phyloP scores from a whole-genome alignment of 371 early-diverging fungal species.

The Gilbertella persicaria region DNA sequence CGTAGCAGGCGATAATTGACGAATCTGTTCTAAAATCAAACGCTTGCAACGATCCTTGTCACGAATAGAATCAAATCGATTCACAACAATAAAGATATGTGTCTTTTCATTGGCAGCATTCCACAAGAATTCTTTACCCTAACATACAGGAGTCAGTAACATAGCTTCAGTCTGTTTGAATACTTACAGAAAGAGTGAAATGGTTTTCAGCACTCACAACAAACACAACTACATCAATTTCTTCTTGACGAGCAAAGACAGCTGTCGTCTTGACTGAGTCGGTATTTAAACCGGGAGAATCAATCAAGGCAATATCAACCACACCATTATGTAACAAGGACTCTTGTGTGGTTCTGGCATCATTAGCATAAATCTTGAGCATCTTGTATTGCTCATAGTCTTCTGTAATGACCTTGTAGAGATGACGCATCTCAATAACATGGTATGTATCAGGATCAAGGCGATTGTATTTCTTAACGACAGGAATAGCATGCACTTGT shows the following conservation, averaged over 20 bases:
- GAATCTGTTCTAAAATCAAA: constrained; percentile 92
- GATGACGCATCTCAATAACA: constrained; percentile 63
- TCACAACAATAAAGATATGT: constrained; percentile 96
- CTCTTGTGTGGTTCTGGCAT: constrained; percentile 62
- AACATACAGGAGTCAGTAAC: background rate
- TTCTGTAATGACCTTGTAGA: constrained; percentile 61
- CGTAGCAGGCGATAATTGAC: constrained; percentile 89
- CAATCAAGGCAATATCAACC: constrained; percentile 94
- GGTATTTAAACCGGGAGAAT: constrained; percentile 97
- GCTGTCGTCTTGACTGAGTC: constrained; percentile 96
- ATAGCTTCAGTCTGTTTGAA: background rate
- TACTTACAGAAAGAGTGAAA: constrained; percentile 88
- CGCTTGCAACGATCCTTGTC: constrained; percentile 92
- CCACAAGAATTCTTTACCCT: constrained; percentile 92
- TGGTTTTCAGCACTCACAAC: constrained; percentile 98
- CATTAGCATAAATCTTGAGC: constrained; percentile 88
- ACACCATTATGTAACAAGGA: constrained; percentile 90
- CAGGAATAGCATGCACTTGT: constrained; percentile 84
- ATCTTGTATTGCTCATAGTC: constrained; percentile 73
- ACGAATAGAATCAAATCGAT: constrained; percentile 94
- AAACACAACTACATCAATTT: constrained; percentile 98
- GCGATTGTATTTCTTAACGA: constrained; percentile 65
- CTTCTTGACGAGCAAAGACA: constrained; percentile 95
- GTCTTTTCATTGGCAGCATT: constrained; percentile 97
- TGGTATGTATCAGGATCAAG: constrained; percentile 72